Base-by-base conservation (phyloP, 768 basidiomycete genomes). In the Termitomyces sp. region DNA sequence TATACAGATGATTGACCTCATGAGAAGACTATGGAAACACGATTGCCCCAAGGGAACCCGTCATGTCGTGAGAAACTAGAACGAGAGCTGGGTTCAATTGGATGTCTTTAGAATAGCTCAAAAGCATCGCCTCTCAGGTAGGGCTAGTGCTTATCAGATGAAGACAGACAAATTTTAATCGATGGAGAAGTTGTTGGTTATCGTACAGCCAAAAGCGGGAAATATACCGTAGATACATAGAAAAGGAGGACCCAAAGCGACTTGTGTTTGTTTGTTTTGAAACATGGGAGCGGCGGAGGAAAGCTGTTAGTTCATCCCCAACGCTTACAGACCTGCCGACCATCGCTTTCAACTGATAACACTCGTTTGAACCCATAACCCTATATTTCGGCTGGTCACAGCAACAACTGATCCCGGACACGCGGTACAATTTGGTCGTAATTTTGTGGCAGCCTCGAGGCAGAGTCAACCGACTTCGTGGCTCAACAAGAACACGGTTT, bases 391-490 rank as follows among this genome's bases (percentile, higher is more conserved):
- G 53, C 53, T 57, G 58, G 57, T 47, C 46, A 57, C 50, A 58
- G 55, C 41, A 48, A 54, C 53, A 53, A 41, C 45, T 53, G 54
- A 59, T 63, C 52, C 48, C 27, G 48, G 47, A 60, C 63, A 66
- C 65, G 62, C 63, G 61, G 62, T 61, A 55, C 34, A 54, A 52
- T 57, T 20, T 57, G 12, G 57, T 33, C 49, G 51, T 58, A 55
- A 55, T 61, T 64, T 22, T 65, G 61, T 63, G 54, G 58, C 61
- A 60, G 67, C 67, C 67, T 68, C 67, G 67, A 68, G 67, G 67
- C 67, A 59, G 59, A 37, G 50, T 55, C 64, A 60, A 60, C 62
- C 58, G 65, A 39, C 37, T 65, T 64, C 66, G 66, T 67, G 66
- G 64, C 58, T 51, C n/a, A 41, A 46, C 58, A 51, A 45, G 22